Evolutionary conservation across 345 rosid genomes (phyloP).

Genomic region (Garcia nutans): DNA sequence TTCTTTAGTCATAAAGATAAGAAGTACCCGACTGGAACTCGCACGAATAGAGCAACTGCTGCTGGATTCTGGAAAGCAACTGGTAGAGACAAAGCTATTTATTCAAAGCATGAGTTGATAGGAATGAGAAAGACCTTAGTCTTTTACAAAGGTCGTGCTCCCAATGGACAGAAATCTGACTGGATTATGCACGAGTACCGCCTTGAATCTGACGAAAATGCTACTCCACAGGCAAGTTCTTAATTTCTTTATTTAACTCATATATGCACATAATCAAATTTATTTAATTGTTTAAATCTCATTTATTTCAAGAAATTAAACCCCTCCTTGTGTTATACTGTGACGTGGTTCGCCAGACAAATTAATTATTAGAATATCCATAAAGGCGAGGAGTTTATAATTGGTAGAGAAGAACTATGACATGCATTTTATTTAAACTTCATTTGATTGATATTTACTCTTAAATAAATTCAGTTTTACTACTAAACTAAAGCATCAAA

Average conservation of each 20-base stretch:
- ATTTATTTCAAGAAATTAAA: not conserved
- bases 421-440: no score
- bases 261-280: no score
- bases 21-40: slow-evolving; percentile 43
- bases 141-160: slow-evolving; percentile 39
- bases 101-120: slow-evolving; percentile 29
- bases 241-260: no score
- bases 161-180: slow-evolving; percentile 42
- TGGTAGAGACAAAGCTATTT: slow-evolving; percentile 37
- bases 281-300: not conserved
- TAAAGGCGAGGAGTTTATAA: no score
- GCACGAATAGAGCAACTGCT: slow-evolving; percentile 39
- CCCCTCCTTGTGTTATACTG: not conserved
- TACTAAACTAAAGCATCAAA: no score
- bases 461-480: no score
- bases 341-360: no score
- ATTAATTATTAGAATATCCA: no score
- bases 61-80: slow-evolving; percentile 46
- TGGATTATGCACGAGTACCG: slow-evolving; percentile 44
- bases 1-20: slow-evolving; percentile 43
- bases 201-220: slow-evolving; percentile 80
- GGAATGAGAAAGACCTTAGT: slow-evolving; percentile 43
- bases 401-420: no score
- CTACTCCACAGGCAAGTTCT: slow-evolving; percentile 67
- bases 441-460: no score